These are phyloP conservation scores for Calonectria naviculata DNA, from an alignment of 2,329 filamentous ascomycete genomes.

Conservation along the genomic window DNA sequence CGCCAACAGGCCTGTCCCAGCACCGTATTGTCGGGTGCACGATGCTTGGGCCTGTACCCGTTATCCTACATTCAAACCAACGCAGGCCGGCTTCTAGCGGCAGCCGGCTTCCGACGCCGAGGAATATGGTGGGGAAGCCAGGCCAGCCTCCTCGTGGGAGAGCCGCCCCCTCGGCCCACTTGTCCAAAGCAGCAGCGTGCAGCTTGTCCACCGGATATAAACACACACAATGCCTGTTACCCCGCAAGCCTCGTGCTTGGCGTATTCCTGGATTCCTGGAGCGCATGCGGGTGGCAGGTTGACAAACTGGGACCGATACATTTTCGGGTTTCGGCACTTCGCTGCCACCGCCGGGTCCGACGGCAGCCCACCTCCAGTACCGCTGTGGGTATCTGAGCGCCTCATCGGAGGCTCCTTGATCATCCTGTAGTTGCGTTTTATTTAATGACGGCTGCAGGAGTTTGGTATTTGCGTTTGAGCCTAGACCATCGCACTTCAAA, in stretches of 20 bases:
- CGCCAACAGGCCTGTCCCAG: not conserved
- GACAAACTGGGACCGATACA: not conserved
- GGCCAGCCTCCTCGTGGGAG: not conserved
- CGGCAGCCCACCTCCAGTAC: not conserved
- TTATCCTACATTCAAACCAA: not conserved
- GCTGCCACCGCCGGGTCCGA: not conserved
- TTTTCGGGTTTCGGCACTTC: not conserved
- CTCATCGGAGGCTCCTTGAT: not conserved
- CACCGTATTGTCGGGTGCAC: not conserved
- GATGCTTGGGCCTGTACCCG: not conserved
- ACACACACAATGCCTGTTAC: not conserved
- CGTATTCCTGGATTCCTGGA: not conserved
- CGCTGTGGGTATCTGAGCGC: not conserved
- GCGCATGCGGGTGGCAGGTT: not conserved
- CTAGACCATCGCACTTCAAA: too few relatives aligned
- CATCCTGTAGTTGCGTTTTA: too few relatives aligned
- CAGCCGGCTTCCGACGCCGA: conserved; percentile 5
- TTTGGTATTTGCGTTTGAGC: too few relatives aligned
- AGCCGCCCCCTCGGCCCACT: not conserved
- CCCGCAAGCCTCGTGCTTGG: not conserved
- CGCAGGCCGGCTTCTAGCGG: not conserved
- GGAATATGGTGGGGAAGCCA: not conserved
- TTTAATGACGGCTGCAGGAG: too few relatives aligned
- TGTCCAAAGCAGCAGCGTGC: not conserved
- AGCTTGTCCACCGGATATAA: not conserved